Evolutionary conservation across 140 eudicot species (phyloP).

Genomic region (Senecio squalidus): DNA sequence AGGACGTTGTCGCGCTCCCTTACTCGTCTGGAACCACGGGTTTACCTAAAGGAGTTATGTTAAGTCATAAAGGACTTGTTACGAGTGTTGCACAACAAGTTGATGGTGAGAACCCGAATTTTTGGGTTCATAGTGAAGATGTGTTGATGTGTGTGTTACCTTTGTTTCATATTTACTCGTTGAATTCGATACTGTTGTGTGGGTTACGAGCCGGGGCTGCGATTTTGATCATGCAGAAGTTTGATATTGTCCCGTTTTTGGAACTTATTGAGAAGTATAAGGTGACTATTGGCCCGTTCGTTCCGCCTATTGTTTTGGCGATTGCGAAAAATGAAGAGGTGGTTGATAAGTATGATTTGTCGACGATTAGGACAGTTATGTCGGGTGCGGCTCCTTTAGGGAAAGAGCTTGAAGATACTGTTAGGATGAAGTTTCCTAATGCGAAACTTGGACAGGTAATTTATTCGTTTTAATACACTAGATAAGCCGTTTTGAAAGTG

Average conservation of each 20-base stretch:
- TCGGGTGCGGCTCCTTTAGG: conserved; percentile 98
- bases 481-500: too few species aligned
- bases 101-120: conserved; percentile 90
- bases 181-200: conserved; percentile 72
- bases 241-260: conserved; percentile 59
- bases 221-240: conserved; percentile 76
- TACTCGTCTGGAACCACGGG: conserved; percentile 98
- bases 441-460: conserved; percentile 86
- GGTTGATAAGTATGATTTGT: conserved; percentile 61
- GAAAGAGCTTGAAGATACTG: conserved; percentile 81
- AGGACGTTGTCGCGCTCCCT: conserved; percentile 91
- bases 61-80: conserved; percentile 82
- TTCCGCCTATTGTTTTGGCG: conserved; percentile 87
- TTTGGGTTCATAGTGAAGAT: conserved; percentile 65
- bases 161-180: conserved; percentile 77
- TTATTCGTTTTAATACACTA: neutral
- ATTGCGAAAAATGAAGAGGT: conserved; percentile 61
- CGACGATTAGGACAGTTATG: conserved; percentile 63
- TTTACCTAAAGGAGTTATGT: conserved; percentile 91
- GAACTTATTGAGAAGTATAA: conserved; percentile 59
- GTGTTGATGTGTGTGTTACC: conserved; percentile 81
- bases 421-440: conserved; percentile 61
- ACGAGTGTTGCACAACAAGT: conserved; percentile 95
- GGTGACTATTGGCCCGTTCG: conserved; percentile 84
- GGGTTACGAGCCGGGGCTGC: conserved; percentile 87